Conservation (phyloP, 495 filamentous ascomycete genomes). For the Neurospora sp. region DNA sequence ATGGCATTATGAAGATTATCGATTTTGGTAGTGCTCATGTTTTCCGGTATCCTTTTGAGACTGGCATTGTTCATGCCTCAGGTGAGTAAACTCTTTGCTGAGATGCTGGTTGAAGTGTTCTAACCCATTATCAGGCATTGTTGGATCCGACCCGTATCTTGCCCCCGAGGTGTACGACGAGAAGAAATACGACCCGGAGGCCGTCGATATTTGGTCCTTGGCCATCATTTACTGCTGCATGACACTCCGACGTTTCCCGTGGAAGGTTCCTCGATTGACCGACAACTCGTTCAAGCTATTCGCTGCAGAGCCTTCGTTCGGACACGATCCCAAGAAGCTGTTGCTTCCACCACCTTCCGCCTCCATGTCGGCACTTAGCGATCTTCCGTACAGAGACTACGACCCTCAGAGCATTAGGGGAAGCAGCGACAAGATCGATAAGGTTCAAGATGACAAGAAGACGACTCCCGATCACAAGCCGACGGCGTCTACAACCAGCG, state of each 20-base stretch:
- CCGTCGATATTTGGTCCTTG: constrained; percentile 93
- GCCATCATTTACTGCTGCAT: constrained; percentile 99
- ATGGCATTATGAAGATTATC: constrained; percentile 99
- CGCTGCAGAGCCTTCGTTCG: constrained; percentile 57
- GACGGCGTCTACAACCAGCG: not conserved
- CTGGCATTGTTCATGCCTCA: constrained; percentile 72
- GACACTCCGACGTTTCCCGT: constrained; percentile 90
- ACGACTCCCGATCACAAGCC: constrained; percentile 6
- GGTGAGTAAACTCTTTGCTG: constrained; percentile 47
- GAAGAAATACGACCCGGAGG: constrained; percentile 87
- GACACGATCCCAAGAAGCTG: constrained; percentile 39
- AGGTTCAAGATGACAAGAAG: constrained; percentile 6
- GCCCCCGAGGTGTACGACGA: constrained; percentile 95
- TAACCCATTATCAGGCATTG: constrained; percentile 58
- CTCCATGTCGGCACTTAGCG: constrained; percentile 26
- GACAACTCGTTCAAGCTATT: constrained; percentile 96
- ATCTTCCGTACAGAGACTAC: constrained; percentile 27
- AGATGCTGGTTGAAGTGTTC: not conserved
- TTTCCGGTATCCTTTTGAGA: constrained; percentile 95
- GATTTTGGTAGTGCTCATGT: constrained; percentile 98
- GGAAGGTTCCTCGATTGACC: constrained; percentile 85
- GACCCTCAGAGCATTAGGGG: constrained; percentile 18
- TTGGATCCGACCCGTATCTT: constrained; percentile 94
- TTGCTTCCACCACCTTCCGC: constrained; percentile 26
- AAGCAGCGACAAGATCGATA: not conserved